A percentile compares a stretch with the other conserved stretches of the same genome.
phyloP scores from a whole-genome alignment of 177 flowering plant genomes.

The Vitis hybrid region DNA sequence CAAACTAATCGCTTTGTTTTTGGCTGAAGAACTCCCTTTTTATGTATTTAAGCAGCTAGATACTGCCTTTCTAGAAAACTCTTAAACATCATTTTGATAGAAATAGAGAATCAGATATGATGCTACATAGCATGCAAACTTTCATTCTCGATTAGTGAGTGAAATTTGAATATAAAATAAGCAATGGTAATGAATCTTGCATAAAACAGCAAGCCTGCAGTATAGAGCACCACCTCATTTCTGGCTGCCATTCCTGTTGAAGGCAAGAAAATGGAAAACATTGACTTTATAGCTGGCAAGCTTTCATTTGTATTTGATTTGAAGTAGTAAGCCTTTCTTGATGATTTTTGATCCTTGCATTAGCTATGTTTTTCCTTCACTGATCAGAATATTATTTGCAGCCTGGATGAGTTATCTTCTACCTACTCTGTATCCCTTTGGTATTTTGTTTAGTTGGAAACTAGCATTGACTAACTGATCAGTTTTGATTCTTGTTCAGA shows the following conservation, averaged over 20 bases:
- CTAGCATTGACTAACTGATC: conserved; percentile 12
- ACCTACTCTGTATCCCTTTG: not conserved
- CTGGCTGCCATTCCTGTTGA: not conserved
- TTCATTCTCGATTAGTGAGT: not conserved
- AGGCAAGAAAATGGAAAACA: not conserved
- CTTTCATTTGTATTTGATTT: not conserved
- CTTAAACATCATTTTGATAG: not conserved
- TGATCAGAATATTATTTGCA: not conserved
- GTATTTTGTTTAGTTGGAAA: not conserved
- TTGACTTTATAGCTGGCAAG: not conserved
- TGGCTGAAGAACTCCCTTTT: not conserved
- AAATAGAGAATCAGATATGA: not conserved
- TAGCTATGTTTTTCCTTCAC: not conserved
- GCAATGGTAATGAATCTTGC: not conserved
- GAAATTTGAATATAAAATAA: not conserved
- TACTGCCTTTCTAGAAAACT: not conserved
- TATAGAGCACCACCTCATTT: not conserved
- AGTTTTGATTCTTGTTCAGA: conserved; percentile 38
- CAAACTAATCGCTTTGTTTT: not conserved
- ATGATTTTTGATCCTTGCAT: not conserved
- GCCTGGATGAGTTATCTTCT: not conserved
- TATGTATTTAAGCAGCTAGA: not conserved
- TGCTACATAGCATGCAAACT: not conserved
- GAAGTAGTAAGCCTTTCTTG: not conserved
- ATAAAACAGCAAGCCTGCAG: conserved; percentile 2